These are phyloP conservation scores for Polymyxa betae DNA, from an alignment of 208 protist species.

Conservation along the genomic window DNA sequence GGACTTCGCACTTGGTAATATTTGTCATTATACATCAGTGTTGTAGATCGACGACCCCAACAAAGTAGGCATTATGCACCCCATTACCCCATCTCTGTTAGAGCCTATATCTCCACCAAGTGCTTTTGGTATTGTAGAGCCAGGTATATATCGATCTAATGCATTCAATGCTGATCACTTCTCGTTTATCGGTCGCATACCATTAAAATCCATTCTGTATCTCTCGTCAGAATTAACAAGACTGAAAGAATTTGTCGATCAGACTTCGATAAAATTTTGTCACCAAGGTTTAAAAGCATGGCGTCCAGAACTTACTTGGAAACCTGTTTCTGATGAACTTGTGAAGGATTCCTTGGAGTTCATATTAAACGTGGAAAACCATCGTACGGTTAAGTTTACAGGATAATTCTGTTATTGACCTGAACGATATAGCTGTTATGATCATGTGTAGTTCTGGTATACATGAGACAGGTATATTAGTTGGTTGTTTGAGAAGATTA, in stretches of 20 bases:
- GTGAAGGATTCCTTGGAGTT: conserved; percentile 52
- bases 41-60: too few relatives aligned
- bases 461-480: conserved; percentile 39
- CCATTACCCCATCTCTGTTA: too few relatives aligned
- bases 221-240: conserved; percentile 41
- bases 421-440: conserved; percentile 10
- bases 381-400: background rate
- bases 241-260: conserved; percentile 42
- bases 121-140: conserved; percentile 43
- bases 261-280: conserved; percentile 32
- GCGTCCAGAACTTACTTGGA: conserved; percentile 28
- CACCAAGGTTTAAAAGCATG: conserved; percentile 45
- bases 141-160: conserved; percentile 12
- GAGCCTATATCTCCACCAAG: background rate
- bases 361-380: conserved; percentile 33
- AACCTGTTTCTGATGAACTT: conserved; percentile 27
- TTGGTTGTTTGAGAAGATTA: conserved; percentile 37
- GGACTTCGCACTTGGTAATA: too few relatives aligned
- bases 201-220: conserved; percentile 15
- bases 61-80: too few relatives aligned
- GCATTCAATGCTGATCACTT: conserved; percentile 47
- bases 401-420: background rate
- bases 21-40: too few relatives aligned
- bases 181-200: background rate
- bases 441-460: conserved; percentile 30